Evolutionary conservation across 2,329 filamentous ascomycete genomes (phyloP), one percentile per base, ranked within the genome.

Genomic region (Diaporthe eres): DNA sequence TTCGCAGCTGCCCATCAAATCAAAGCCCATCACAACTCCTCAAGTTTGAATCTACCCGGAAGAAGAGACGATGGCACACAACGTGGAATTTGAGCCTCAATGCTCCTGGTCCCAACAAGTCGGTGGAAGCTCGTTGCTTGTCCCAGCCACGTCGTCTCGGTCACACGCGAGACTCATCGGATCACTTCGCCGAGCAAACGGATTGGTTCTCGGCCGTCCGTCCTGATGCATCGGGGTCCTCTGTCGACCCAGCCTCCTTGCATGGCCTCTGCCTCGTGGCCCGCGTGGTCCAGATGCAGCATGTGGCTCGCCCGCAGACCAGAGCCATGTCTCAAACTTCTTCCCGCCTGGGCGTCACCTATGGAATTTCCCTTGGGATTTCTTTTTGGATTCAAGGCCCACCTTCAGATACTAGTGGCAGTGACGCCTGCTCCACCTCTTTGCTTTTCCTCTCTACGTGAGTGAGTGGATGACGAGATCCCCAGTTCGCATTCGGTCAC

Each of bases 251-350:
- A 39, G 17, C 57, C 57, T 63, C 57, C 57, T 19, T 44, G 47
- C n/a, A 39, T 55, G 44, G 31, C 19, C 19, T 53, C 44, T 63
- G 34, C 47, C 34, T 65, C 58, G 58, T 72, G 58, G 71, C 57
- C 71, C 58, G 57, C 53, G 39, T 53, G 58, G 71, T 47, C 58
- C 44, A 55, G 19, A 63, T 25, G 25, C 57, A 55, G 71, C 44
- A 49, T 65, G 25, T 65, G 57, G 57, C 55, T 31, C 44, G 71
- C 44, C 58, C 58, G 60, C 49, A 47, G 57, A 37, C 17, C 44
- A 31, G 57, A 51, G 58, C 47, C 71, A 65, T 73, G 71, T 73
- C 71, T 73, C 58, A 63, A 73, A 73, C 49, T 34, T 61, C 31
- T n/a, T n/a, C 55, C 61, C 42, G 70, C 44, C 70, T 58, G 57